A percentile compares a stretch with the other conserved stretches of the same genome.
phyloP scores from a whole-genome alignment of 2,329 filamentous ascomycete genomes.

The Delphinella strobiligena region DNA sequence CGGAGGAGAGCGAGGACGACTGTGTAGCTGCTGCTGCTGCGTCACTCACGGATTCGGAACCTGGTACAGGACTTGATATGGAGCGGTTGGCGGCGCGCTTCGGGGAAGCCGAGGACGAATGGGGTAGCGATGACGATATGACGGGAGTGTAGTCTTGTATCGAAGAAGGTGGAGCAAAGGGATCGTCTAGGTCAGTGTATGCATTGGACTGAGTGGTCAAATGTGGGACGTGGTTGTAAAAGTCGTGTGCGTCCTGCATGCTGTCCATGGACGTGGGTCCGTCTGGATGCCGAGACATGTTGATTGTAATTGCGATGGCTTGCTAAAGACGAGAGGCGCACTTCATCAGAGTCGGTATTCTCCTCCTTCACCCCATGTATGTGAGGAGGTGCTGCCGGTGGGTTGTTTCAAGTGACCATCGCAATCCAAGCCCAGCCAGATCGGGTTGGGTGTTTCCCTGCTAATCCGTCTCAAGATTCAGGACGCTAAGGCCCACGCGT shows the following conservation, averaged over 20 bases:
- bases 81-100: constrained; percentile 5
- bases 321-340: background rate
- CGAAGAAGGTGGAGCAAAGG: no score
- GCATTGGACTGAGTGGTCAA: no score
- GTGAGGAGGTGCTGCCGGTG: background rate
- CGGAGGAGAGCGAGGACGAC: constrained; percentile 18
- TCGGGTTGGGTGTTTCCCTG: no score
- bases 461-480: no score
- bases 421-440: no score
- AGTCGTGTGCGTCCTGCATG: background rate
- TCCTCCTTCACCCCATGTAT: background rate
- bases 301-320: background rate
- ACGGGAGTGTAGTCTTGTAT: background rate
- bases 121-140: background rate
- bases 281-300: background rate
- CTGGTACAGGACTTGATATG: constrained; percentile 6
- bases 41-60: no score
- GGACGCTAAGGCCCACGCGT: no score
- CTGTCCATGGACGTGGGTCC: background rate
- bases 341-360: background rate
- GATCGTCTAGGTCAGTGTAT: no score
- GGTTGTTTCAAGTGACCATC: background rate
- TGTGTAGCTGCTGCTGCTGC: no score
- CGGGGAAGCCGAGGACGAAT: background rate
- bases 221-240: background rate